phyloP scores from a whole-genome alignment of 345 rosid genomes.

The Noccaea bulbosa region DNA sequence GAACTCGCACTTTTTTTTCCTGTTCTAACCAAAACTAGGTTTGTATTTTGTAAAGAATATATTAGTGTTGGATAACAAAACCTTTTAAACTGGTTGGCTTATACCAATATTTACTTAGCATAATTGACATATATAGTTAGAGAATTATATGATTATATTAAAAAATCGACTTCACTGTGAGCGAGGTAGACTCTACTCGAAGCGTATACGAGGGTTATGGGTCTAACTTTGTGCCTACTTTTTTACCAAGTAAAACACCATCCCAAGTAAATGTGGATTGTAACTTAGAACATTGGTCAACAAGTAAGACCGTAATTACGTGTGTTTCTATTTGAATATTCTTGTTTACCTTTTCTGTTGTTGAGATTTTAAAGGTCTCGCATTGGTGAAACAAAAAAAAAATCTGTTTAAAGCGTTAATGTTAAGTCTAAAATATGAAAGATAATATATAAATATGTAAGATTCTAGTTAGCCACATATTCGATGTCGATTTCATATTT shows the following conservation, averaged over 20 bases:
- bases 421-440: background rate
- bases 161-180: background rate
- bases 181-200: conserved; percentile 10
- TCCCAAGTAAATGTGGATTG: conserved; percentile 28
- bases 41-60: background rate
- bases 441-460: conserved; percentile 1
- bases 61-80: background rate
- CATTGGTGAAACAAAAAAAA: conserved; percentile 12
- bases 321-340: conserved; percentile 28
- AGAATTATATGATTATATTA: background rate
- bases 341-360: conserved; percentile 10
- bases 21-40: background rate
- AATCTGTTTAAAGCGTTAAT: background rate
- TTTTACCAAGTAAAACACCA: conserved; percentile 37
- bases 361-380: conserved; percentile 23
- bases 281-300: conserved; percentile 33
- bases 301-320: conserved; percentile 35
- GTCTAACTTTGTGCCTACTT: conserved; percentile 17
- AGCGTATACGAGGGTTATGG: conserved; percentile 12
- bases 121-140: background rate
- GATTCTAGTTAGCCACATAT: conserved; percentile 13
- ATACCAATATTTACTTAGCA: background rate
- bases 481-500: conserved; percentile 24
- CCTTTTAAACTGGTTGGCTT: background rate
- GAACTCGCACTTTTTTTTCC: background rate